Evolutionary conservation across 495 filamentous ascomycete species (phyloP).

Genomic region (Aspergillus ellipticus): DNA sequence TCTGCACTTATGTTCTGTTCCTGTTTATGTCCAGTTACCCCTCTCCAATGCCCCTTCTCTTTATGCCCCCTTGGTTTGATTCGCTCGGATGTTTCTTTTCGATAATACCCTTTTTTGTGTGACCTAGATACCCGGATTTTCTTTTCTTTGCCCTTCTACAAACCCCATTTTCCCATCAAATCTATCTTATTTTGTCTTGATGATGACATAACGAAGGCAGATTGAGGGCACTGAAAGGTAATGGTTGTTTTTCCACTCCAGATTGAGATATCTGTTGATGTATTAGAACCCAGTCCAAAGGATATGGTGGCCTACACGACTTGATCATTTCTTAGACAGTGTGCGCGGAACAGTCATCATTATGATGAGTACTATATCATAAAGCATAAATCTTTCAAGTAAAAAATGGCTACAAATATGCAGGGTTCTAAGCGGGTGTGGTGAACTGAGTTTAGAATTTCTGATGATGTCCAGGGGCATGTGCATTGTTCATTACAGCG

Average conservation of each 20-base stretch:
- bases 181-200: background rate
- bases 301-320: no score
- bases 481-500: no score
- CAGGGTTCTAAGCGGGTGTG: background rate
- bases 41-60: background rate
- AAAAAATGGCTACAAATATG: background rate
- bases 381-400: no score
- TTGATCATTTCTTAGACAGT: no score
- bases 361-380: no score
- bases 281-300: no score
- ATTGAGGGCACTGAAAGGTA: background rate
- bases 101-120: background rate
- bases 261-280: background rate
- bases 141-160: constrained; percentile 17
- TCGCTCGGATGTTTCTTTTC: background rate
- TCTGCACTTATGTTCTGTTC: no score
- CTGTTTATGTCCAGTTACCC: no score
- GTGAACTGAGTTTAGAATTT: no score
- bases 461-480: background rate
- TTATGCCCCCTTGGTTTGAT: background rate
- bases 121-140: constrained; percentile 23
- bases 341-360: no score
- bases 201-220: background rate
- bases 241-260: background rate
- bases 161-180: constrained; percentile 7